These are phyloP conservation scores for Colletotrichum cuscutae DNA, from an alignment of 2,329 filamentous ascomycete genomes.

Conservation along the genomic window DNA sequence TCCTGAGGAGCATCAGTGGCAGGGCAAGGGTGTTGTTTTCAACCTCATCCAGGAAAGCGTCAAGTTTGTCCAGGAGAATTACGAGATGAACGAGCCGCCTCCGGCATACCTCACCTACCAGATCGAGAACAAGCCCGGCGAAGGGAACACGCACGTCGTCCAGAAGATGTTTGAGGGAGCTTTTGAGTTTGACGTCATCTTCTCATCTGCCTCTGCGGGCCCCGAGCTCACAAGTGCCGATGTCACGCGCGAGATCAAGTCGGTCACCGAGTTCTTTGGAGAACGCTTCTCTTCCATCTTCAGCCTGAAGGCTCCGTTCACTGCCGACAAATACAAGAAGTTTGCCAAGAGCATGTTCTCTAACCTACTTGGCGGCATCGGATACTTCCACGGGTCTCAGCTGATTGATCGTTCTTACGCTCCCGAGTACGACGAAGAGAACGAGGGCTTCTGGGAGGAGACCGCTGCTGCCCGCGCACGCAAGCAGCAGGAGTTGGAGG, in stretches of 20 bases:
- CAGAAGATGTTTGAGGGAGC: constrained; percentile 91
- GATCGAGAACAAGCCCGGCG: constrained; percentile 73
- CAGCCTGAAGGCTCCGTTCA: constrained; percentile 80
- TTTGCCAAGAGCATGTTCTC: constrained; percentile 94
- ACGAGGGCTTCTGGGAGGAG: constrained; percentile 95
- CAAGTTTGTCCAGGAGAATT: constrained; percentile 59
- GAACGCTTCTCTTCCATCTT: constrained; percentile 80
- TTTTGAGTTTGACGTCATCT: constrained; percentile 94
- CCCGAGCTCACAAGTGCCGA: constrained; percentile 67
- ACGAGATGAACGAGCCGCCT: constrained; percentile 71
- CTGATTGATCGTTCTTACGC: constrained; percentile 91
- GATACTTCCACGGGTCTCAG: constrained; percentile 92
- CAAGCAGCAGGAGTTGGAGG: constrained; percentile 76
- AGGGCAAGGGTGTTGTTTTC: constrained; percentile 75
- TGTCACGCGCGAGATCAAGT: constrained; percentile 75
- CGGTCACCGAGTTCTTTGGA: constrained; percentile 74
- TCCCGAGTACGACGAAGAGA: constrained; percentile 93
- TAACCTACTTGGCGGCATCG: constrained; percentile 92
- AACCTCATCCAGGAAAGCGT: constrained; percentile 63
- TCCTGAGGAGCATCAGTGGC: constrained; percentile 80
- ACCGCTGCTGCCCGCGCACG: constrained; percentile 81
- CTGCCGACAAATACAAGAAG: constrained; percentile 74
- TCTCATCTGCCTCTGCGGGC: constrained; percentile 67
- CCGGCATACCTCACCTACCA: constrained; percentile 90
- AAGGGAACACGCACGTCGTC: constrained; percentile 86